phyloP scores from a whole-genome alignment of 2,329 filamentous ascomycete genomes.

The Trichoderma afroharzianum region DNA sequence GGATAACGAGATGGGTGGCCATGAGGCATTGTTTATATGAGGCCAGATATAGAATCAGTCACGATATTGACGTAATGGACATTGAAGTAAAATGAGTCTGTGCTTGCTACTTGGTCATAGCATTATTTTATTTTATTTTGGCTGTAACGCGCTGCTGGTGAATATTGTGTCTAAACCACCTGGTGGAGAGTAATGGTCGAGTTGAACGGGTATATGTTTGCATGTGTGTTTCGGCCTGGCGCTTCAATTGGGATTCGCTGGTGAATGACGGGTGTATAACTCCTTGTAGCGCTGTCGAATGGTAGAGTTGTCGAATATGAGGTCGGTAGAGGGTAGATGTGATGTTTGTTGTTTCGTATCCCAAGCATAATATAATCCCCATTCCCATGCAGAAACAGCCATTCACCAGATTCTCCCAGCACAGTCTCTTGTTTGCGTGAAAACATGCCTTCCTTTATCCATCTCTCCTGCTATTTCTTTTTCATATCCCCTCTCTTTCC shows the following conservation, averaged over 20 bases:
- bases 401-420: neutral
- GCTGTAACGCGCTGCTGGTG: neutral
- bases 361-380: neutral
- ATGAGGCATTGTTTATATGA: constrained; percentile 10
- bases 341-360: neutral
- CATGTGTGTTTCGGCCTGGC: neutral
- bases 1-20: neutral
- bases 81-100: neutral
- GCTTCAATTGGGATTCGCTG: neutral
- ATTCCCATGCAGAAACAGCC: neutral
- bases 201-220: neutral
- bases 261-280: neutral
- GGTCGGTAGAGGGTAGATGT: neutral
- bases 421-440: neutral
- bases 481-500: neutral
- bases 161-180: neutral
- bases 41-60: neutral
- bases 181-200: neutral
- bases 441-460: neutral
- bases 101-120: neutral
- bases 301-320: neutral
- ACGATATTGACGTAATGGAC: constrained; percentile 1
- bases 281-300: neutral
- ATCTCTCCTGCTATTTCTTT: constrained; percentile 16
- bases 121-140: neutral